Evolutionary conservation across 2,329 filamentous ascomycete genomes (phyloP).

Genomic region (Calycina herbarum): DNA sequence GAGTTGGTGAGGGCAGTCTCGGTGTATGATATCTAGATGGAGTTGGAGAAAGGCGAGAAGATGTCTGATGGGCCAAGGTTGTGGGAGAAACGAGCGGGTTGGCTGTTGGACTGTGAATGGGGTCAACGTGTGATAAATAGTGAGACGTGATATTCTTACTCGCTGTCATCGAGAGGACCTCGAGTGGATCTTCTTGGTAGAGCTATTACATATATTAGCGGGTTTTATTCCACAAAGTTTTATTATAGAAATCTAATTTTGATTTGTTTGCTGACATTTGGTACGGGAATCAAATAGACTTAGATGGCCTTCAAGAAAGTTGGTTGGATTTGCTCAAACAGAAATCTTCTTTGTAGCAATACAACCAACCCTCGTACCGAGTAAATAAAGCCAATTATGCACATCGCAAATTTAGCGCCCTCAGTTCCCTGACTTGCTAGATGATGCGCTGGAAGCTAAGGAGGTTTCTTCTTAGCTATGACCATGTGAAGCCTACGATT

Average conservation of each 20-base stretch:
- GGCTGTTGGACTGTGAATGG: conserved; percentile 17
- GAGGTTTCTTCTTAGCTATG: conserved; percentile 14
- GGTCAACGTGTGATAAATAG: not conserved
- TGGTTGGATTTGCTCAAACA: not conserved
- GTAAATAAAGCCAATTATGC: not conserved
- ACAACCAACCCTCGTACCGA: not conserved
- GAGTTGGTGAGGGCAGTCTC: conserved; percentile 30
- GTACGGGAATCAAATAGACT: not conserved
- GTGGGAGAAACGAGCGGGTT: conserved; percentile 13
- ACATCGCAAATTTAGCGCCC: conserved; percentile 18
- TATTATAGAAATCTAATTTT: not conserved
- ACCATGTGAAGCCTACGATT: not conserved
- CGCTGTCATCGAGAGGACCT: conserved; percentile 73
- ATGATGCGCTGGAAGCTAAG: conserved; percentile 5
- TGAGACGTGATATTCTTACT: conserved; percentile 53
- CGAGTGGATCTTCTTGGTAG: conserved; percentile 67
- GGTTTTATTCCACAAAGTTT: not conserved
- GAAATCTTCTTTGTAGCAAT: conserved; percentile 6
- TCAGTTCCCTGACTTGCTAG: conserved; percentile 4
- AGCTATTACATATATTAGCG: conserved; percentile 21
- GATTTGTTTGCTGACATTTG: not conserved
- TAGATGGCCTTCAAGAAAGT: not conserved
- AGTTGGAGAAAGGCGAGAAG: conserved; percentile 27
- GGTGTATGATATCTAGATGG: conserved; percentile 28
- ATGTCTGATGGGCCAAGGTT: conserved; percentile 11